Conservation (phyloP, 2,329 filamentous ascomycete species). For the Trichoderma oligosporum region DNA sequence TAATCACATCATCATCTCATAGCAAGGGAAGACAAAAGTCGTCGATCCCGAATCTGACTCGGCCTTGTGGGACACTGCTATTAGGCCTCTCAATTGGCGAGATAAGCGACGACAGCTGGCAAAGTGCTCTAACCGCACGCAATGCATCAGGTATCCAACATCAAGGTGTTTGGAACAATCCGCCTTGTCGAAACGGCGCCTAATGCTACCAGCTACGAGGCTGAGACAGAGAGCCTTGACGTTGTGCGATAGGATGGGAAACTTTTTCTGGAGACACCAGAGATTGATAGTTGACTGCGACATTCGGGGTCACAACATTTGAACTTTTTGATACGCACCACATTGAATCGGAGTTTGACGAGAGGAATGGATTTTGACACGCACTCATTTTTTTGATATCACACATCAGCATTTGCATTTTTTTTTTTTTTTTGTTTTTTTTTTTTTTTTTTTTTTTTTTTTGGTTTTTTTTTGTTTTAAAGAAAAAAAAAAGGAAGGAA, state of each 20-base stretch:
- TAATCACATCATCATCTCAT: slow-evolving; percentile 70
- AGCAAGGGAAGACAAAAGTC: slow-evolving; percentile 34
- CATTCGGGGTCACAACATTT: slow-evolving; percentile 4
- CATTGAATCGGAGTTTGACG: slow-evolving; percentile 7
- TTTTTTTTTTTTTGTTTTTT: slow-evolving; percentile 13
- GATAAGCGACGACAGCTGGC: slow-evolving; percentile 20
- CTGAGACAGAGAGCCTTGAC: background rate
- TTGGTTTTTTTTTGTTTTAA: slow-evolving; percentile 7
- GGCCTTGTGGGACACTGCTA: slow-evolving; percentile 27
- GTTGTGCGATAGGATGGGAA: background rate
- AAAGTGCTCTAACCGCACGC: background rate
- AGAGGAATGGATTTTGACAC: background rate
- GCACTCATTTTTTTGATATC: slow-evolving; percentile 14
- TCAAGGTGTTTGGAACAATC: background rate
- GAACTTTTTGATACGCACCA: background rate
- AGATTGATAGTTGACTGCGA: slow-evolving; percentile 7
- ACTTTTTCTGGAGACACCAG: slow-evolving; percentile 12
- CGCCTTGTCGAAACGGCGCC: background rate
- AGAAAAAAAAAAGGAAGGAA: background rate
- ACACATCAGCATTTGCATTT: slow-evolving; percentile 12
- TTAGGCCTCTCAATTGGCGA: slow-evolving; percentile 27
- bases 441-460: background rate
- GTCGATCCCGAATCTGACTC: slow-evolving; percentile 25
- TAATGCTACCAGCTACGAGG: background rate
- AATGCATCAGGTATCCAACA: background rate